Base-by-base conservation (phyloP, 768 basidiomycete genomes). In the Leccinellum rugosiceps region DNA sequence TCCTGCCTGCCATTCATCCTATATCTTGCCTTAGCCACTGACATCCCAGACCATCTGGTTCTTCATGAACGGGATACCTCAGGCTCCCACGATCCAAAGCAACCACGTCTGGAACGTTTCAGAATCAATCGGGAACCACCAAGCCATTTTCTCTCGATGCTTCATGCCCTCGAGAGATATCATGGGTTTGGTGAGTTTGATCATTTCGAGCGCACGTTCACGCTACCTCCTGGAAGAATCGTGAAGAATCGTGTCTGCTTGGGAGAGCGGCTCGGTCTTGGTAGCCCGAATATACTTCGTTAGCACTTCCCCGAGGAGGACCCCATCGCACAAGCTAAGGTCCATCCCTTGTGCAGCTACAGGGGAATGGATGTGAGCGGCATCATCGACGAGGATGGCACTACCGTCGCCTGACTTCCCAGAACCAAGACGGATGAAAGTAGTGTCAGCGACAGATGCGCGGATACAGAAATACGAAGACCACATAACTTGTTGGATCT, bases 291-390 rank as follows among this genome's bases (percentile, higher is more conserved):
- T 56, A 63, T 78, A 77, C 19, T 72, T 66, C 15, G 67, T 65
- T 38, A 83, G 65, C 7, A 63, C 74, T 17, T 76, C 72, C 5
- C 76, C 80, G 4, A 83, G 74, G 47, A 73, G 69, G 21, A 82
- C 65, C 8, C 77, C 81, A 57, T 83, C 83, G 15, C 81, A 75
- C 17, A 84, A 67, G 10, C 82, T 79, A n/a, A 83, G 75, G 58
- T 82, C 82, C 81, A 84, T 80, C 11, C 82, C 83, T 53, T 82
- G 81, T 1, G 81, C 83, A 1, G 81, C 83, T 4, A 75, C 72
- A 21, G 81, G 83, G 0, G 81, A 78, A 56, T 82, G 83, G 48
- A 82, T 77, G n/a, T 79, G 74, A 30, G 82, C 82, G 4, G 82
- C 80, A 60, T 80, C 78, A 4, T 78, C 78, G 6, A 77, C 41